phyloP scores from a whole-genome alignment of 768 basidiomycete species.

The Collybiopsis luxurians region DNA sequence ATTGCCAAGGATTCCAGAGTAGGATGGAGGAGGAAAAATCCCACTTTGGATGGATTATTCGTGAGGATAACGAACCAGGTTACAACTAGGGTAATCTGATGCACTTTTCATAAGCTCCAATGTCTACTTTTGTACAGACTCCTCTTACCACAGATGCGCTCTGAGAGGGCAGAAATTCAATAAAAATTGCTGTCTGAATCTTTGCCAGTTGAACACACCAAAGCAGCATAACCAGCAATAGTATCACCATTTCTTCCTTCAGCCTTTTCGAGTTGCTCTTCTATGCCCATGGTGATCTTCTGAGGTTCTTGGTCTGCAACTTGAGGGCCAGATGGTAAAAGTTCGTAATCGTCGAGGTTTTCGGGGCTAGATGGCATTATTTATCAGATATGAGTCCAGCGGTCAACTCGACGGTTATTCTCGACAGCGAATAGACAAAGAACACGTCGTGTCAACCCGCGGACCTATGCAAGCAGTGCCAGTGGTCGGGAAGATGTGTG shows the following conservation, averaged over 20 bases:
- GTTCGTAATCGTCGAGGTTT: conserved; percentile 13
- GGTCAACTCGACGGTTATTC: not conserved
- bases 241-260: conserved; percentile 38
- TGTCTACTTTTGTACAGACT: too few species aligned
- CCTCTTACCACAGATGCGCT: conserved; percentile 5
- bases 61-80: conserved; percentile 47
- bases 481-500: conserved; percentile 2
- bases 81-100: conserved; percentile 37
- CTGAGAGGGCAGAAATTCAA: not conserved
- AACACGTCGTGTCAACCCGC: not conserved
- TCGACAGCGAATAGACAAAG: not conserved
- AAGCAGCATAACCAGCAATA: conserved; percentile 27
- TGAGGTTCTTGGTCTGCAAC: conserved; percentile 21
- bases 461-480: not conserved
- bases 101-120: too few species aligned
- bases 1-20: conserved; percentile 58
- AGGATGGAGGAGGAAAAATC: conserved; percentile 72
- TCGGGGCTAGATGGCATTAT: conserved; percentile 6
- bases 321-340: conserved; percentile 9
- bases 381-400: not conserved
- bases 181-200: not conserved
- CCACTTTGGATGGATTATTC: conserved; percentile 41
- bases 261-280: conserved; percentile 23
- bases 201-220: conserved; percentile 29
- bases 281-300: conserved; percentile 20